Evolutionary conservation across 1,284 basidiomycete genomes (phyloP).

Genomic region (Cystobasidium sp.): DNA sequence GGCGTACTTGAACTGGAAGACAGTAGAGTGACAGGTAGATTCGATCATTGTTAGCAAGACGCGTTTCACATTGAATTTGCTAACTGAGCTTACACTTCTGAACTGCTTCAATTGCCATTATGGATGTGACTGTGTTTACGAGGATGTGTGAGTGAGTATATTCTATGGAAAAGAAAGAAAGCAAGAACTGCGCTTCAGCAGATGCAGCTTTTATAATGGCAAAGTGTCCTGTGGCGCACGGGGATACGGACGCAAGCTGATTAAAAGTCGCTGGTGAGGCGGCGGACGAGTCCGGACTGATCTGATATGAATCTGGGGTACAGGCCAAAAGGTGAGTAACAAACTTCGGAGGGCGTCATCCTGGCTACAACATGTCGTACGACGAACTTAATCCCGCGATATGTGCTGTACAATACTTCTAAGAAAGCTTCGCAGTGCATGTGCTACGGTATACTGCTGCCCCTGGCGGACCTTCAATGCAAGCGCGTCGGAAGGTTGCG

Average conservation of each 20-base stretch:
- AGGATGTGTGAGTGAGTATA: not conserved
- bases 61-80: not conserved
- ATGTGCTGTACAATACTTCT: no score
- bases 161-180: not conserved
- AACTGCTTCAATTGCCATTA: conserved; percentile 9
- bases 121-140: not conserved
- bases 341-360: not conserved
- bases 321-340: not conserved
- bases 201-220: not conserved
- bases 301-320: not conserved
- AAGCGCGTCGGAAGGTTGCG: no score
- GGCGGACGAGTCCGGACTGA: conserved; percentile 11
- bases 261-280: not conserved
- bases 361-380: no score
- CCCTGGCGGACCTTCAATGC: no score
- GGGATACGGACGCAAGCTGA: not conserved
- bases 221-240: conserved; percentile 3
- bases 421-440: no score
- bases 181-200: not conserved
- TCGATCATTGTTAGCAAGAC: not conserved
- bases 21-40: no score
- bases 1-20: not conserved
- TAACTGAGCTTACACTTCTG: not conserved
- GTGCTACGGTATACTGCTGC: no score
- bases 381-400: no score